Base-by-base conservation (phyloP, 345 rosid genomes). In the Clausena lansium region DNA sequence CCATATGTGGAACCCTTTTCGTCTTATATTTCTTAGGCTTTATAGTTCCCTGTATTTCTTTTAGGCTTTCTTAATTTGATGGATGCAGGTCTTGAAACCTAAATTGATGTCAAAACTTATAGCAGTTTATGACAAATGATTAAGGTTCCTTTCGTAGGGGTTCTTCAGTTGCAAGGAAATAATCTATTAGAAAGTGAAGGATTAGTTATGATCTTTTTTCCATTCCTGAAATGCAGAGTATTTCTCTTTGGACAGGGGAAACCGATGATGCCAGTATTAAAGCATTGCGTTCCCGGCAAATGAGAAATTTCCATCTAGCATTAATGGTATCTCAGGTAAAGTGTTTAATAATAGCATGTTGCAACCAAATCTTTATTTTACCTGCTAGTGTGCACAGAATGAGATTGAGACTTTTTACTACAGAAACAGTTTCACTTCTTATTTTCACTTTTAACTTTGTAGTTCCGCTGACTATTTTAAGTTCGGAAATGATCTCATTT, bases 261-360 rank as follows among this genome's bases (percentile, higher is more conserved):
- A 93, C 96, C 65, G 80, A 82, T 65, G 87, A 88, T 83, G 87
- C 82, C 72, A 84, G 82, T 80, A 71, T 93, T 70, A 89, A 84
- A 82, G 90, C 93, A 73, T 78, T 96, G 78, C 98, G 98, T 61
- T 73, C 86, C 61, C 81, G 93, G 70, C 99, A 96, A 83, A 96
- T 92, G 95, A 92, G 91, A 83, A 93, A 93, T 81, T 92, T 96
- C 80, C 99, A 96, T 81, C 81, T 96, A 81, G 97, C 92, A 69
- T 79, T 96, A 80, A 93, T 89, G 94, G 81, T 93, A 78, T 93
- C 98, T 77, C 98, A 91, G 97, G 97, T 93, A 81, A 75, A 81
- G 39, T 25, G 19, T 74, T 68, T 22, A 41, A 71, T 30, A 27
- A 50, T 4, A 25, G 20, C 15, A 28, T 60, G 25, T 36, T 70